Conservation (phyloP, 768 basidiomycete genomes). For the Russula virescens region DNA sequence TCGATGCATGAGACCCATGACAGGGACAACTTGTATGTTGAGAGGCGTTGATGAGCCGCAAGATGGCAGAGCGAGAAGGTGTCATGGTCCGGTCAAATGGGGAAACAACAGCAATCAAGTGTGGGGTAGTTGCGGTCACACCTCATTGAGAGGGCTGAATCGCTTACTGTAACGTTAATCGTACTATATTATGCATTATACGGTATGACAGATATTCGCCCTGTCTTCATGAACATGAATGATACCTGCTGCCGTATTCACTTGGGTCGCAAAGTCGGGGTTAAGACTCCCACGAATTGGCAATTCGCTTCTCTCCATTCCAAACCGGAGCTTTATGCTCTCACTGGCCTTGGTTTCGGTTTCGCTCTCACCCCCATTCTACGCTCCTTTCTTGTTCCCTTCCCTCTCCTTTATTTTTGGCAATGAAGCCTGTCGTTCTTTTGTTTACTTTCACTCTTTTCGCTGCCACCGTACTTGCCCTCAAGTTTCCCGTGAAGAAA, state of each 20-base stretch:
- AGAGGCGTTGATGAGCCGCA: slow-evolving; percentile 69
- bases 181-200: too few species aligned
- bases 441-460: slow-evolving; percentile 37
- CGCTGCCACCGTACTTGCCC: slow-evolving; percentile 39
- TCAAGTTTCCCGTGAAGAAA: slow-evolving; percentile 45
- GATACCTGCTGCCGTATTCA: too few species aligned
- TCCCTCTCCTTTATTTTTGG: slow-evolving; percentile 24
- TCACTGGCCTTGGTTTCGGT: too few species aligned
- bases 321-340: too few species aligned
- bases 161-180: too few species aligned
- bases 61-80: slow-evolving; percentile 55
- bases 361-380: slow-evolving; percentile 21
- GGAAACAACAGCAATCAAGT: too few species aligned
- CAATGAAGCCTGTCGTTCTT: slow-evolving; percentile 40
- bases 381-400: slow-evolving; percentile 24
- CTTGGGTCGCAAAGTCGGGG: too few species aligned
- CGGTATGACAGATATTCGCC: too few species aligned
- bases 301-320: too few species aligned
- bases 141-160: too few species aligned
- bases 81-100: slow-evolving; percentile 21
- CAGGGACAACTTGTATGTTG: slow-evolving; percentile 76
- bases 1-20: slow-evolving; percentile 54
- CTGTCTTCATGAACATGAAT: too few species aligned
- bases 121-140: neutral
- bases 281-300: too few species aligned